Conservation (phyloP, 441 rosid genomes). For the Syzygium malaccense region DNA sequence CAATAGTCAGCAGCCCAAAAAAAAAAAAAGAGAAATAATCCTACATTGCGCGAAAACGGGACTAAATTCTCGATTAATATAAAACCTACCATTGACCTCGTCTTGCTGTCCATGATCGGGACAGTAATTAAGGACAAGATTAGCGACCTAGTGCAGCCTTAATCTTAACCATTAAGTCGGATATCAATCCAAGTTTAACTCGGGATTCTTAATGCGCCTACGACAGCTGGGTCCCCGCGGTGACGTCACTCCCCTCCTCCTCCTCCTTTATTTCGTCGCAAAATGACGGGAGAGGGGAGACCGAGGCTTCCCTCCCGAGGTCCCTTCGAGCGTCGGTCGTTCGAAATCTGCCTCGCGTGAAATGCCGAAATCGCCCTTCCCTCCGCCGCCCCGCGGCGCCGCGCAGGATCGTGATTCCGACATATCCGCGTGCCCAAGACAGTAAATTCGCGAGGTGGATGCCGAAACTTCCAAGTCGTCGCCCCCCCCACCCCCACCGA, state of each 20-base stretch:
- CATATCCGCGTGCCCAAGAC: not conserved
- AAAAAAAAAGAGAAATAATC: not conserved
- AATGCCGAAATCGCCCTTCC: not conserved
- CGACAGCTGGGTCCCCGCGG: not conserved
- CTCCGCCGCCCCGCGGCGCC: not conserved
- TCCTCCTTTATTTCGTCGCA: not conserved
- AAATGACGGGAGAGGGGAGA: no score
- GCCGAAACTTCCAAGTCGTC: not conserved
- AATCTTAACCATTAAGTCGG: not conserved
- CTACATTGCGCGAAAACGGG: fast-evolving
- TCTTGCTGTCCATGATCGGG: not conserved
- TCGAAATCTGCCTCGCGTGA: not conserved
- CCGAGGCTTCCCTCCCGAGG: no score
- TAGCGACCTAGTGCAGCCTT: not conserved
- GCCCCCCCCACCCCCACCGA: not conserved
- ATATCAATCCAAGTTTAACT: not conserved
- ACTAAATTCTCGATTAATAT: not conserved
- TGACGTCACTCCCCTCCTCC: not conserved
- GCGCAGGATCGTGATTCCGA: not conserved
- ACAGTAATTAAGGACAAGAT: not conserved
- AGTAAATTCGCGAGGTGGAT: not conserved
- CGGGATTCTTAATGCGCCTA: not conserved
- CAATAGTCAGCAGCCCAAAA: no score
- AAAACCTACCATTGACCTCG: not conserved
- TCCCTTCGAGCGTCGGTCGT: not conserved